Conservation (phyloP, 306 rosid genomes). For the Fragaria nilgerrensis region DNA sequence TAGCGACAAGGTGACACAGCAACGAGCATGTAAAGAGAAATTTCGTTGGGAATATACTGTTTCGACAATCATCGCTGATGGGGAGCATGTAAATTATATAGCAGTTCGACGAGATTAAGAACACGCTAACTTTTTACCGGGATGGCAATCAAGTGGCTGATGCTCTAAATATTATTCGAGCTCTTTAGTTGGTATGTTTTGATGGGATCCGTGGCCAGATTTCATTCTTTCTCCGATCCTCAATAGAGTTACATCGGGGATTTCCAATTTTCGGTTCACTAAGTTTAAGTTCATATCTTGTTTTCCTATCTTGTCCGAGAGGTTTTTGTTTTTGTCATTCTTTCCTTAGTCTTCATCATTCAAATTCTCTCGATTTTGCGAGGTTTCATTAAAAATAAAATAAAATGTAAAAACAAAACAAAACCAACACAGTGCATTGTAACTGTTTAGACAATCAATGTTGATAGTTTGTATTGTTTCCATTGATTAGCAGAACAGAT, state of each 20-base stretch:
- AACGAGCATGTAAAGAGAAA: background rate
- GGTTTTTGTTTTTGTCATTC: background rate
- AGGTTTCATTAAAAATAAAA: background rate
- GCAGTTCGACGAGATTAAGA: background rate
- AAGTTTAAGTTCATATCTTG: background rate
- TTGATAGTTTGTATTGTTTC: background rate
- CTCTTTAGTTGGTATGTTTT: background rate
- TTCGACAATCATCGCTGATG: background rate
- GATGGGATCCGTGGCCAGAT: background rate
- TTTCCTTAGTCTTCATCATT: background rate
- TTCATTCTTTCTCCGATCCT: background rate
- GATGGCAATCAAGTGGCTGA: background rate
- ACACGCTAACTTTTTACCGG: background rate
- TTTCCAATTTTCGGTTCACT: background rate
- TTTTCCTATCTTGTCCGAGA: background rate
- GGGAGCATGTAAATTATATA: background rate
- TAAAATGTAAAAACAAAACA: too few species aligned
- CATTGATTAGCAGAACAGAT: background rate
- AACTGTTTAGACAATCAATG: background rate
- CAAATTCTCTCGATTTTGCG: background rate
- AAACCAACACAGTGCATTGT: too few species aligned
- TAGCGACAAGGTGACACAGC: background rate
- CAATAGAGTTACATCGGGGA: background rate
- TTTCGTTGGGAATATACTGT: background rate
- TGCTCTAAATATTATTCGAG: background rate